phyloP scores from a whole-genome alignment of 345 rosid genomes.

The Gossypium australe region DNA sequence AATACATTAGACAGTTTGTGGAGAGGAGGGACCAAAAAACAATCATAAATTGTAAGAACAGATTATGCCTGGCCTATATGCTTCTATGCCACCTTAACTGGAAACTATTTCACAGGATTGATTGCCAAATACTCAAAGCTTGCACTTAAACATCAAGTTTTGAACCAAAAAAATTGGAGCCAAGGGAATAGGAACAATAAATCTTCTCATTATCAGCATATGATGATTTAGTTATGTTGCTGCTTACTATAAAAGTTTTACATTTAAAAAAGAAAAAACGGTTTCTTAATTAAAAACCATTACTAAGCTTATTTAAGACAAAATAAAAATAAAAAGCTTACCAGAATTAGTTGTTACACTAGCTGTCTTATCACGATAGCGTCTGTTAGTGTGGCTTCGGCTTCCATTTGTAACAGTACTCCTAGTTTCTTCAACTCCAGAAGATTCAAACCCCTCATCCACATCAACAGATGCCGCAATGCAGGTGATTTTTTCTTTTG shows the following conservation, averaged over 20 bases:
- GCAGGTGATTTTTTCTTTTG: slow-evolving; percentile 36
- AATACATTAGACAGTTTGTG: neutral
- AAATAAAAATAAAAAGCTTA: slow-evolving; percentile 14
- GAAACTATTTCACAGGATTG: neutral
- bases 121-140: neutral
- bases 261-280: no score
- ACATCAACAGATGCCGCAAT: slow-evolving; percentile 42
- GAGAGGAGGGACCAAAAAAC: neutral
- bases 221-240: no score
- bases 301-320: neutral
- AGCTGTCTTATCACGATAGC: slow-evolving; percentile 45
- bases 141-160: neutral
- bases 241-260: neutral
- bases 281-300: neutral
- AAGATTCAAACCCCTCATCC: slow-evolving; percentile 40
- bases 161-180: neutral
- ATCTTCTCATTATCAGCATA: neutral
- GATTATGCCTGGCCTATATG: neutral
- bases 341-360: slow-evolving; percentile 31
- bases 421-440: slow-evolving; percentile 24
- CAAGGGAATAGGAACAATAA: neutral
- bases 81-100: neutral
- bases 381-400: slow-evolving; percentile 38
- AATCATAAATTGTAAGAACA: neutral
- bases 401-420: slow-evolving; percentile 7